Evolutionary conservation across 257 asterid genomes (phyloP).

Genomic region (Primulina eburnea): DNA sequence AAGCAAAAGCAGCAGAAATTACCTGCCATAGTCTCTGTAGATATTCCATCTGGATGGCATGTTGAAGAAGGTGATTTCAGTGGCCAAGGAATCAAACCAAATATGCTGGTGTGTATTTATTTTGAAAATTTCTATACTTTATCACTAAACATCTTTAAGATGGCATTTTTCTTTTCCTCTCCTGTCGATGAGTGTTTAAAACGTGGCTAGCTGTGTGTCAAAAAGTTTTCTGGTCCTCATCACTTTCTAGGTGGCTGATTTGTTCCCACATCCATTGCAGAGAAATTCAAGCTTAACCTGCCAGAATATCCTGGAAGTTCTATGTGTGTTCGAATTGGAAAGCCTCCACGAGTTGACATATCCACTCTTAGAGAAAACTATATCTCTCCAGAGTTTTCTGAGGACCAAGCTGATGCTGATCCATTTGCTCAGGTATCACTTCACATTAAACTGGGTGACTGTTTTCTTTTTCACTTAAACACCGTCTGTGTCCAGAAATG

Average conservation of each 20-base stretch:
- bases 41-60: constrained; percentile 99
- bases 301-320: constrained; percentile 87
- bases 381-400: constrained; percentile 83
- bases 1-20: constrained; percentile 43
- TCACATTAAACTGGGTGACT: constrained; percentile 20
- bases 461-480: not conserved
- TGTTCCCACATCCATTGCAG: constrained; percentile 72
- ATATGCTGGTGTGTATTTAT: constrained; percentile 69
- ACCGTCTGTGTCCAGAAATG: not conserved
- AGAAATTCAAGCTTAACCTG: constrained; percentile 71
- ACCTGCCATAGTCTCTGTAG: constrained; percentile 70
- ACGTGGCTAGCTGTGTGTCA: constrained; percentile 30
- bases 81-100: constrained; percentile 76
- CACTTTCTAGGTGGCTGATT: constrained; percentile 98
- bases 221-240: constrained; percentile 76
- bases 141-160: constrained; percentile 9
- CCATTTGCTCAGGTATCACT: constrained; percentile 82
- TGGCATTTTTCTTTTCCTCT: constrained; percentile 18
- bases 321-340: constrained; percentile 86
- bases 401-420: constrained; percentile 70
- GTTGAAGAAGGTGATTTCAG: constrained; percentile 90
- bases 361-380: constrained; percentile 88
- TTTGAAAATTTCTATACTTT: constrained; percentile 11
- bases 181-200: constrained; percentile 19
- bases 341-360: constrained; percentile 82